These are phyloP conservation scores for Candida tetrigidarum DNA, from an alignment of 1,139 yeast species.

Conservation along the genomic window DNA sequence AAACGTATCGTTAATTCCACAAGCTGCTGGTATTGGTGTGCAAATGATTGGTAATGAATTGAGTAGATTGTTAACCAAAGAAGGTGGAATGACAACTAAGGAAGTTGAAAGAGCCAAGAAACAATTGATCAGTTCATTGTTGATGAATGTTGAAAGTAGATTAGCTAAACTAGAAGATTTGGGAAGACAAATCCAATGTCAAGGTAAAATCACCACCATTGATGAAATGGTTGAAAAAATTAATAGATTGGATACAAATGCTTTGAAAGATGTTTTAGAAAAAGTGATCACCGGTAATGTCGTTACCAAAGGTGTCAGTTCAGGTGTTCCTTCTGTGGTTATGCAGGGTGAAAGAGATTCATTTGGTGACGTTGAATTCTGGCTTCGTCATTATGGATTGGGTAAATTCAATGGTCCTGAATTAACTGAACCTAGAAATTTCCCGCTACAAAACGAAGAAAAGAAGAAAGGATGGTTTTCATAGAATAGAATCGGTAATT, in stretches of 20 bases:
- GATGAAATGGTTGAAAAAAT: slow-evolving; percentile 84
- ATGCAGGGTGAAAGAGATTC: slow-evolving; percentile 86
- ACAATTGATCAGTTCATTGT: slow-evolving; percentile 83
- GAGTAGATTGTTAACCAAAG: slow-evolving; percentile 58
- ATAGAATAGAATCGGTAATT: background rate
- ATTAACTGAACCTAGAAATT: slow-evolving; percentile 35
- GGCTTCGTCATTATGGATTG: slow-evolving; percentile 72
- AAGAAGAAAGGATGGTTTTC: slow-evolving; percentile 5
- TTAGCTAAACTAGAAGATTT: slow-evolving; percentile 92
- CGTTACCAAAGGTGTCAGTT: slow-evolving; percentile 50
- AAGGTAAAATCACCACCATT: slow-evolving; percentile 77
- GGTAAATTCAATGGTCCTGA: slow-evolving; percentile 47
- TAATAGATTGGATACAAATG: slow-evolving; percentile 64
- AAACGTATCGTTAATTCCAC: slow-evolving; percentile 81
- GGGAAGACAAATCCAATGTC: slow-evolving; percentile 92
- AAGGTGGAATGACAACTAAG: slow-evolving; percentile 61
- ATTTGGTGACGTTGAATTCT: slow-evolving; percentile 81
- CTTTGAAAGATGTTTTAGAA: slow-evolving; percentile 75
- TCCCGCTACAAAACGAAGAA: slow-evolving; percentile 17
- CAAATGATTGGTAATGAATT: slow-evolving; percentile 83
- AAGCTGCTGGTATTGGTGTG: slow-evolving; percentile 82
- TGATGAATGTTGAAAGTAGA: slow-evolving; percentile 93
- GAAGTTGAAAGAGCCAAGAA: slow-evolving; percentile 92
- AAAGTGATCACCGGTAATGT: slow-evolving; percentile 73
- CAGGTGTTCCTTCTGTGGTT: slow-evolving; percentile 78